Percentiles rank a stretch among this genome's conserved stretches.
Evolutionary conservation across 208 protist genomes (phyloP).

Genomic region (Porcisia hertigi): DNA sequence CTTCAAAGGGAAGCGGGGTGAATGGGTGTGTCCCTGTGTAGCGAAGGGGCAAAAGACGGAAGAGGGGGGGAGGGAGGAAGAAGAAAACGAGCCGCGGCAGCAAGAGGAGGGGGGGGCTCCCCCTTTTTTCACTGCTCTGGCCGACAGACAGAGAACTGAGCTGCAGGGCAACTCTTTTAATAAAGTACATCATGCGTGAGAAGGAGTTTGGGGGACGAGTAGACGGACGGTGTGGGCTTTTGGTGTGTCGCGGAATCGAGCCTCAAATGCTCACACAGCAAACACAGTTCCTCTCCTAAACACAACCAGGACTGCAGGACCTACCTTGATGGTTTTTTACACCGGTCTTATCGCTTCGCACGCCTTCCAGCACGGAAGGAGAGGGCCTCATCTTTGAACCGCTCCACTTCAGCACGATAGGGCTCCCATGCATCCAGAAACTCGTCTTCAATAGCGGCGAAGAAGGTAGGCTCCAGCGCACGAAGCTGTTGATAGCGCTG

Average conservation of each 20-base stretch:
- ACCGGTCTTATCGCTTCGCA: constrained; percentile 53
- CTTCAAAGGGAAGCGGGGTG: not conserved
- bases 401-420: constrained; percentile 79
- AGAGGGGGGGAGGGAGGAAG: not conserved
- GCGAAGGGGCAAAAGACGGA: not conserved
- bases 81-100: not conserved
- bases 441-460: constrained; percentile 64
- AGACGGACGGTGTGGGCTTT: not conserved
- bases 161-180: not conserved
- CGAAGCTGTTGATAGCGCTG: constrained; percentile 63
- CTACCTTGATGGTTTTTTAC: not conserved
- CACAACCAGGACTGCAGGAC: not conserved
- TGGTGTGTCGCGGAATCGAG: not conserved
- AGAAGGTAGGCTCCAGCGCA: constrained; percentile 81
- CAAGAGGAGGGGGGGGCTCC: no score
- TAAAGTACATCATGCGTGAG: constrained; percentile 5
- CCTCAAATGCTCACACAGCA: not conserved
- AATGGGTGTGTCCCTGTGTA: not conserved
- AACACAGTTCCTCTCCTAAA: not conserved
- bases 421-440: constrained; percentile 85
- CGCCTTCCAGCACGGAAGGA: constrained; percentile 51
- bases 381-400: constrained; percentile 70
- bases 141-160: not conserved
- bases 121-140: not conserved
- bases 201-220: not conserved